phyloP scores from a whole-genome alignment of 2,329 filamentous ascomycete genomes.

The Xylaria sp. region DNA sequence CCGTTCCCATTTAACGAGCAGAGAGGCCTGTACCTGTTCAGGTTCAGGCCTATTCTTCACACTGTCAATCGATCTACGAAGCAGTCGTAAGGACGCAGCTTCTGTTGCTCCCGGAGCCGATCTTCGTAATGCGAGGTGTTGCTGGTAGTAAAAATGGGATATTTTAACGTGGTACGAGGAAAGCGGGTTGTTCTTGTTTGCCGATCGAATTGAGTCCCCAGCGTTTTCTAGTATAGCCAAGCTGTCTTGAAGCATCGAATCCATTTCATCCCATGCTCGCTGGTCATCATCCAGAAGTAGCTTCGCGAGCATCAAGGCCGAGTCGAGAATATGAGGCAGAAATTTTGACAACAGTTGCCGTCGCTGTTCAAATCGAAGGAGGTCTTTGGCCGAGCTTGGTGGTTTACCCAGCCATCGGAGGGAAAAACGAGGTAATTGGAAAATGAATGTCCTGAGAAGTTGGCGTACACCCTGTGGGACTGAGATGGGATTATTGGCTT shows the following conservation, averaged over 20 bases:
- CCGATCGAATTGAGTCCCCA: constrained; percentile 40
- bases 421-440: constrained; percentile 62
- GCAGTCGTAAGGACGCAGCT: constrained; percentile 53
- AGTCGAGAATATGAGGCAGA: constrained; percentile 62
- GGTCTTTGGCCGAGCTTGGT: constrained; percentile 58
- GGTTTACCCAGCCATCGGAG: constrained; percentile 64
- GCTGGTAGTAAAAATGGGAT: constrained; percentile 72
- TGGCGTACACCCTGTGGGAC: constrained; percentile 23
- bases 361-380: constrained; percentile 64
- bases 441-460: constrained; percentile 59
- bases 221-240: constrained; percentile 56
- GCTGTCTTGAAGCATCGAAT: constrained; percentile 61
- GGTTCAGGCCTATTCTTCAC: constrained; percentile 55
- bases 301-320: constrained; percentile 60
- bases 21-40: constrained; percentile 62
- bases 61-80: constrained; percentile 66
- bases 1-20: constrained; percentile 67
- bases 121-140: constrained; percentile 57
- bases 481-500: constrained; percentile 5
- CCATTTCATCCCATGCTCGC: constrained; percentile 57
- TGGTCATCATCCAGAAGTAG: constrained; percentile 50
- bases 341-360: constrained; percentile 55
- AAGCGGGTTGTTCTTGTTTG: constrained; percentile 34
- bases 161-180: constrained; percentile 64
- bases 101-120: constrained; percentile 46